Base-by-base conservation (phyloP, 352 stramenopile genomes). In the Aphanomyces euteiches region DNA sequence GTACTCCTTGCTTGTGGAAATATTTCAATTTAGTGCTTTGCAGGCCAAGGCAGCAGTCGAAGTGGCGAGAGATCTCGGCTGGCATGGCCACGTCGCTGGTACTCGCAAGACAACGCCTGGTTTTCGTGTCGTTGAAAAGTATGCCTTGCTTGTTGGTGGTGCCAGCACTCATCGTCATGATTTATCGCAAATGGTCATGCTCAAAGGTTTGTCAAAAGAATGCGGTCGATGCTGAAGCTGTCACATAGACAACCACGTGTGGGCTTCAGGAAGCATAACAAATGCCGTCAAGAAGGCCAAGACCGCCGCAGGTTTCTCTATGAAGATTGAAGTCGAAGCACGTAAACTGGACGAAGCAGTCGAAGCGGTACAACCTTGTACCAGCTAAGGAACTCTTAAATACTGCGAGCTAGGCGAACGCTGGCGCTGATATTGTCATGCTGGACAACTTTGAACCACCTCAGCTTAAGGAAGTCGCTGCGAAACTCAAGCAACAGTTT, bases 281-380 rank as follows among this genome's bases (percentile, higher is more conserved):
- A 92, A 92, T 34, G 96, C 97, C 8, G 96, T 99, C 5, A 77
- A 86, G 43, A 92, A 92, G 63, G 97, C 97, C 34, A 86, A 96
- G 69, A 75, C 79, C 57, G 97, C 93, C 7, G 85, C 91, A 28
- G 97, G 97, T 12, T 99, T 99, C 80, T 98, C 87, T 37, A 97
- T 98, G 85, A 99, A 99, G 88, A 98, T 99, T 79, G 97, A 99
- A 77, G 96, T 99, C 53, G 97, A 99, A 81, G 98, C 92, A 68
- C 90, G 96, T 69, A 90, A 79, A 56, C 76, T 99, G 2, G 90
- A 98, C 36, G 96, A 99, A 73, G 96, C 93, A 12, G 68, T 97
- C 17, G 95, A 99, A 77, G 96, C 96, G 13, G 90, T 87, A 68
- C 37, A 77, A 66, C 15, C 7, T 17, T 21, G 3, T 38, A 28